Evolutionary conservation across 2,329 filamentous ascomycete species (phyloP).

Genomic region (Fusarium sp.): DNA sequence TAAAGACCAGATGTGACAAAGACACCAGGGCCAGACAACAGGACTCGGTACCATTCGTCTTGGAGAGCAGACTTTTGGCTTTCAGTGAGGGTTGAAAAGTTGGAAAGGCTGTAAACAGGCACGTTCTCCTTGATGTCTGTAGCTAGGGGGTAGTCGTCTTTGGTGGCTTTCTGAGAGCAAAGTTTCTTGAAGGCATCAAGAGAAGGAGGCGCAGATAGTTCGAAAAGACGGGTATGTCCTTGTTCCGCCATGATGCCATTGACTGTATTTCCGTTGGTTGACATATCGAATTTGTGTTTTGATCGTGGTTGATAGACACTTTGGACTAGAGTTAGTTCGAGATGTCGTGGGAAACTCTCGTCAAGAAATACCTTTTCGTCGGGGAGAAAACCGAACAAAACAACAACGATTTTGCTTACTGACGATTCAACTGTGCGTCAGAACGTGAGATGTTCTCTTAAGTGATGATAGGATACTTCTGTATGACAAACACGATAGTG

Average conservation of each 20-base stretch:
- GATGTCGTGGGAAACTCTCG: neutral
- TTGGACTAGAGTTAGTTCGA: neutral
- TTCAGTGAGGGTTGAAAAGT: slow-evolving; percentile 41
- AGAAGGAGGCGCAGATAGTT: slow-evolving; percentile 44
- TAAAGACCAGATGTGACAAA: slow-evolving; percentile 65
- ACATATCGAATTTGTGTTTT: neutral
- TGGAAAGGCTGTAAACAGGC: slow-evolving; percentile 61
- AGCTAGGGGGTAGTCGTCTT: slow-evolving; percentile 57
- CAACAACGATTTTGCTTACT: too few relatives aligned
- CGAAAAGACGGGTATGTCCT: slow-evolving; percentile 34
- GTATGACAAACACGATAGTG: neutral
- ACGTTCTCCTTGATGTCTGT: slow-evolving; percentile 57
- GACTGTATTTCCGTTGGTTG: neutral
- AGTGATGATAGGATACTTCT: neutral
- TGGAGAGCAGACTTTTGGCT: slow-evolving; percentile 53
- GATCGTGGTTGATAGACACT: neutral
- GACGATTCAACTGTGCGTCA: neutral
- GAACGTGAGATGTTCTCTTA: too few relatives aligned
- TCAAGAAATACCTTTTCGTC: neutral
- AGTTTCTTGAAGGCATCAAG: slow-evolving; percentile 55
- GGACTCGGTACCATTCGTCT: slow-evolving; percentile 67
- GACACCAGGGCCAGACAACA: slow-evolving; percentile 65
- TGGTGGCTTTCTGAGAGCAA: slow-evolving; percentile 50
- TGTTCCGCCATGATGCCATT: slow-evolving; percentile 2
- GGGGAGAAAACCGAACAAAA: slow-evolving; percentile 1